A percentile compares a stretch with the other conserved stretches of the same genome.
Conservation (phyloP, 2,329 filamentous ascomycete species). For the Apiospora koreana region DNA sequence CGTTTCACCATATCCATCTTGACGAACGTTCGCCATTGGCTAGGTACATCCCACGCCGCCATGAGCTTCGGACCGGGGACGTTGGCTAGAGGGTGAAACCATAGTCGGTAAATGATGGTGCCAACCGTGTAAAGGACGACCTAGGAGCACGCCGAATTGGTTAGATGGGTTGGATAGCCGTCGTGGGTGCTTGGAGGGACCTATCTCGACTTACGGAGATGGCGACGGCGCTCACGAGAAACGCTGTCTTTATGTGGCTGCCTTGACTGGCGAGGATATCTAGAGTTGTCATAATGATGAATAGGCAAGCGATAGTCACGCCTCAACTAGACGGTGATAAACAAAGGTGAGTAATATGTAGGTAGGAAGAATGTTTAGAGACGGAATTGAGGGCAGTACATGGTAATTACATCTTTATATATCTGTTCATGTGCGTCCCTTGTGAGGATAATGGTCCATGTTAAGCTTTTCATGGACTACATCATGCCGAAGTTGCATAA, state of each 20-base stretch:
- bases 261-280: not conserved
- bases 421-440: no score
- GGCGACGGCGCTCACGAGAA: not conserved
- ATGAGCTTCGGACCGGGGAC: constrained; percentile 18
- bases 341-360: no score
- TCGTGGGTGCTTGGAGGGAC: not conserved
- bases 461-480: no score
- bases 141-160: not conserved
- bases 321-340: no score
- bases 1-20: constrained; percentile 43
- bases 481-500: no score
- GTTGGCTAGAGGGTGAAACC: constrained; percentile 15
- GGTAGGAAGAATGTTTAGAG: no score
- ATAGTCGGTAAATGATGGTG: constrained; percentile 16
- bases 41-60: constrained; percentile 7
- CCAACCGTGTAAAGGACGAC: not conserved
- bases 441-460: no score
- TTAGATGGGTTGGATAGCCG: not conserved
- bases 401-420: no score
- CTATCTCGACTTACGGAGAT: not conserved
- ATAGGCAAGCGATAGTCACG: no score
- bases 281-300: not conserved
- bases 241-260: not conserved
- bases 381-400: no score
- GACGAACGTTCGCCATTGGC: not conserved